Conservation (phyloP, 805 yeast species). For the Brettanomyces bruxellensis region DNA sequence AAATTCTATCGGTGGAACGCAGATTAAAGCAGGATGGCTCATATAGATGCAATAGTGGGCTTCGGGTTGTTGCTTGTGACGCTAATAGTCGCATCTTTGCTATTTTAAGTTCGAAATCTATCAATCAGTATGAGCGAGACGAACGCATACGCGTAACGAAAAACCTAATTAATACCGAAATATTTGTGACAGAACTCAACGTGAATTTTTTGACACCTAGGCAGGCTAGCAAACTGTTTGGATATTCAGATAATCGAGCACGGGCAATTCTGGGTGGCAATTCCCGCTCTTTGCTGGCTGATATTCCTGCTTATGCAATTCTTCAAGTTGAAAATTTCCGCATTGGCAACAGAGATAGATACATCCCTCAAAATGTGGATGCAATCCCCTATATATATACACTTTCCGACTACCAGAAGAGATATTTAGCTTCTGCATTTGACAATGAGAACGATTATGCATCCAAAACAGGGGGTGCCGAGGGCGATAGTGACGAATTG, state of each 20-base stretch:
- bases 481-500: not conserved
- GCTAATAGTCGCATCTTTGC: conserved; percentile 11
- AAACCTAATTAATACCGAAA: conserved; percentile 9
- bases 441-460: not conserved
- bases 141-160: conserved; percentile 13
- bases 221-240: conserved; percentile 6
- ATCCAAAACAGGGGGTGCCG: not conserved
- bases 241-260: not conserved
- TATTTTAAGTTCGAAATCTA: conserved; percentile 6
- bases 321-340: conserved; percentile 9
- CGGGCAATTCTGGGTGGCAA: not conserved
- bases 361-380: conserved; percentile 7
- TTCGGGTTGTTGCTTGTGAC: conserved; percentile 13
- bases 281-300: not conserved
- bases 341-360: conserved; percentile 15
- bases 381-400: conserved; percentile 10
- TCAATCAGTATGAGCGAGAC: conserved; percentile 9
- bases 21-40: not conserved
- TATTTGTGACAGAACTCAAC: conserved; percentile 6
- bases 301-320: conserved; percentile 6
- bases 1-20: conserved; percentile 1
- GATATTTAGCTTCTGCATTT: not conserved
- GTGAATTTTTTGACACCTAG: conserved; percentile 8
- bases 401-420: not conserved
- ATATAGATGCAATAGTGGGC: not conserved